Conservation (phyloP, 306 rosid genomes). For the Boehmeria nivea region DNA sequence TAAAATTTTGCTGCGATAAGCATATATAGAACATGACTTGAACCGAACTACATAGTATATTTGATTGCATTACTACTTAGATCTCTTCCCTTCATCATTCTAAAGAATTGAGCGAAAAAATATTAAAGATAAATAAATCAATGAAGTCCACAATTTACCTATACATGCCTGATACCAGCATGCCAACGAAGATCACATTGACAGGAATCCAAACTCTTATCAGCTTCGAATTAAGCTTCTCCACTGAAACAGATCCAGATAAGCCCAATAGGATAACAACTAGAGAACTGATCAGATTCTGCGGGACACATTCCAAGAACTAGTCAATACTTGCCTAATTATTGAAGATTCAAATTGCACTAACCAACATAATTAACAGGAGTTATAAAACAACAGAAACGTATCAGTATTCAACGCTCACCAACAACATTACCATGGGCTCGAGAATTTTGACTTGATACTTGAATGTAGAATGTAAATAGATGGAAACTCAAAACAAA, state of each 20-base stretch:
- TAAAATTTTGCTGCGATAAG: too few species aligned
- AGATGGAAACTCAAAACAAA: background rate
- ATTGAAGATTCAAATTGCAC: too few species aligned
- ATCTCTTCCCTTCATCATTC: background rate
- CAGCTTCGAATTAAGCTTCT: constrained; percentile 77
- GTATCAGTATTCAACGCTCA: too few species aligned
- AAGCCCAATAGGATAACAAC: constrained; percentile 58
- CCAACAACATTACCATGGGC: too few species aligned
- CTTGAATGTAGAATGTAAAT: too few species aligned
- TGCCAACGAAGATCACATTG: constrained; percentile 76
- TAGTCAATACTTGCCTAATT: constrained; percentile 5
- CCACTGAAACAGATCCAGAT: constrained; percentile 47
- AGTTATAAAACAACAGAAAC: too few species aligned
- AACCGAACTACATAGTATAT: constrained; percentile 1
- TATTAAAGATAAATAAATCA: background rate
- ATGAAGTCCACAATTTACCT: constrained; percentile 39
- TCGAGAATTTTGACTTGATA: too few species aligned
- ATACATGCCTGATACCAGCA: constrained; percentile 91
- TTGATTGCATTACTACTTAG: constrained; percentile 8
- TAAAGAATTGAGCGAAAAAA: constrained; percentile 1
- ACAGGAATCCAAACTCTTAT: constrained; percentile 84
- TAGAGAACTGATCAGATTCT: constrained; percentile 73
- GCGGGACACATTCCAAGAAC: constrained; percentile 27
- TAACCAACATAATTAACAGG: too few species aligned
- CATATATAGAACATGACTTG: background rate